phyloP scores from a whole-genome alignment of 768 basidiomycete species.

The Kondoa malvinella region DNA sequence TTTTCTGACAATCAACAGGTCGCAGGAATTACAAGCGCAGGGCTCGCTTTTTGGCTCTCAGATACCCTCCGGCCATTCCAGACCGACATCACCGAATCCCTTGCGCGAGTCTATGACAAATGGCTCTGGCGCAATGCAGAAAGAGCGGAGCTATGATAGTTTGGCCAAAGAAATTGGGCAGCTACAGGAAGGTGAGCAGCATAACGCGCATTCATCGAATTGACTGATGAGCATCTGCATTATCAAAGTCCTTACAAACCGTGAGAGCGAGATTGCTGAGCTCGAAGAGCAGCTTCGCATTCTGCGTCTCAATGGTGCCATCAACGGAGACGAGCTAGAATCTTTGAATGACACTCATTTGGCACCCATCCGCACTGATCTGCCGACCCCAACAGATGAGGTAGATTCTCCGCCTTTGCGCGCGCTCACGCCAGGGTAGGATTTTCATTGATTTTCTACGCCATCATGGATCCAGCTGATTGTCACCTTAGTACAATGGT shows the following conservation, averaged over 20 bases:
- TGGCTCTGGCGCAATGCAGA: constrained; percentile 43
- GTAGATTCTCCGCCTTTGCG: background rate
- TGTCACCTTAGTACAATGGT: background rate
- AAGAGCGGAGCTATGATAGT: constrained; percentile 63
- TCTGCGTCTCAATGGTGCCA: constrained; percentile 1
- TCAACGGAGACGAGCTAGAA: constrained; percentile 19
- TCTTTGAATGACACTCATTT: too few relatives aligned
- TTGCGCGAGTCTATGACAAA: background rate
- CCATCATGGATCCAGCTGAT: background rate
- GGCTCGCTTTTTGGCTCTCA: constrained; percentile 30
- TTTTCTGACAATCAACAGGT: constrained; percentile 27
- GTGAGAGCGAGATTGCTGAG: background rate
- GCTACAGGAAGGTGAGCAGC: constrained; percentile 74
- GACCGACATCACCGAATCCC: constrained; percentile 12
- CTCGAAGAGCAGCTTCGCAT: background rate
- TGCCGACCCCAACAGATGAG: background rate
- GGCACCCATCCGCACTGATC: background rate
- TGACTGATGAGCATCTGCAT: background rate
- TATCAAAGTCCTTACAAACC: background rate
- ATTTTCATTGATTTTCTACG: background rate
- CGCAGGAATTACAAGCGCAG: constrained; percentile 52
- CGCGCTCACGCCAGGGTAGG: background rate
- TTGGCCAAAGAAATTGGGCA: constrained; percentile 92
- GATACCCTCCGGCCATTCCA: constrained; percentile 14
- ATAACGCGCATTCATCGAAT: constrained; percentile 46